Conservation (phyloP, 169 alveolate species). For the Eimeria brunetti region DNA sequence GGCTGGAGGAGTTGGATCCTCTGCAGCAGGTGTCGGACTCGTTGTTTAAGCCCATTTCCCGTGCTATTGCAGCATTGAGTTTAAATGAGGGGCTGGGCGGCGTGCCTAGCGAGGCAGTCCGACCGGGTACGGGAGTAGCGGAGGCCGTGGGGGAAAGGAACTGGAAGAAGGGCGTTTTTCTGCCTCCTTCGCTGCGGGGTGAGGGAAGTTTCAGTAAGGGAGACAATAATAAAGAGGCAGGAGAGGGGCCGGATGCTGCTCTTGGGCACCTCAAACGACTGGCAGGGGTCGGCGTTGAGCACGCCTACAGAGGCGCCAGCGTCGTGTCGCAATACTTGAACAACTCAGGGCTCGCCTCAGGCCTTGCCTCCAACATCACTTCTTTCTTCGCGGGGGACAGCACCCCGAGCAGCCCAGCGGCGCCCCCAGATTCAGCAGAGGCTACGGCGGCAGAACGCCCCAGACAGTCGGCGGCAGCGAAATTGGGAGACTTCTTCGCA, state of each 20-base stretch:
- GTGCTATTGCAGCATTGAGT: constrained; percentile 40
- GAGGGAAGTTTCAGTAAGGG: not conserved
- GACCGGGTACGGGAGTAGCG: not conserved
- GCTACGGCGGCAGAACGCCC: constrained; percentile 9
- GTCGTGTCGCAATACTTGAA: constrained; percentile 53
- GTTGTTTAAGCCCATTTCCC: constrained; percentile 25
- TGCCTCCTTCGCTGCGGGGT: constrained; percentile 28
- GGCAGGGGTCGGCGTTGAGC: constrained; percentile 68
- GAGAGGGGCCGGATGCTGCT: constrained; percentile 47
- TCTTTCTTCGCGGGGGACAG: constrained; percentile 38
- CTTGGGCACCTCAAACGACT: constrained; percentile 63
- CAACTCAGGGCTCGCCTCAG: constrained; percentile 48
- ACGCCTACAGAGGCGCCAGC: constrained; percentile 66
- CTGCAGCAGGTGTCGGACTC: constrained; percentile 51
- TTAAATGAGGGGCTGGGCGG: constrained; percentile 5
- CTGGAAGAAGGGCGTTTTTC: not conserved
- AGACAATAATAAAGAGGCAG: not conserved
- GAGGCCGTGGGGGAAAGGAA: not conserved
- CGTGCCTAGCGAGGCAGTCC: not conserved
- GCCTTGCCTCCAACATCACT: constrained; percentile 52
- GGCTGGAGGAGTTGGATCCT: constrained; percentile 46
- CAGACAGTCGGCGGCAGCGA: constrained; percentile 48
- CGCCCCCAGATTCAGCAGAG: constrained; percentile 8
- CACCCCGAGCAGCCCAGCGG: constrained; percentile 21
- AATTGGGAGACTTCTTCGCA: constrained; percentile 39